These are phyloP conservation scores for Aspergillus sp. DNA, from an alignment of 2,329 filamentous ascomycete species.

Conservation along the genomic window DNA sequence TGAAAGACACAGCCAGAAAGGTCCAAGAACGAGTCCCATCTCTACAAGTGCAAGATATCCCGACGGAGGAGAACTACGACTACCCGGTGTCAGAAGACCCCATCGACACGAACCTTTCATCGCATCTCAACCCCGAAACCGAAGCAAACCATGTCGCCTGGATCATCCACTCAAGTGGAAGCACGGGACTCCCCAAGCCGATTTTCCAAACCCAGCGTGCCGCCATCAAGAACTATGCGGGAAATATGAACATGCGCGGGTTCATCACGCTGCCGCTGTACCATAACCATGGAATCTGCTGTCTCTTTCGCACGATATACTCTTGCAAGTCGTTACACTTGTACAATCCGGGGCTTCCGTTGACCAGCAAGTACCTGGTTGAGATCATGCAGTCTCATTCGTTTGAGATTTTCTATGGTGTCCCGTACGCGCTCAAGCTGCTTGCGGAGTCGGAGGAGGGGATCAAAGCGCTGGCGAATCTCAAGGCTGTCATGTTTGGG, in stretches of 20 bases:
- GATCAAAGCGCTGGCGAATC: constrained; percentile 49
- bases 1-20: constrained; percentile 28
- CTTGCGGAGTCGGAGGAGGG: constrained; percentile 63
- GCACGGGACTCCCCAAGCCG: constrained; percentile 66
- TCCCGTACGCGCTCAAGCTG: constrained; percentile 68
- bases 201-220: constrained; percentile 62
- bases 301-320: constrained; percentile 58
- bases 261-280: constrained; percentile 64
- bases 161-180: constrained; percentile 60
- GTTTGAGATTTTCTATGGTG: constrained; percentile 62
- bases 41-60: constrained; percentile 36
- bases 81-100: constrained; percentile 21
- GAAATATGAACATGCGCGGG: constrained; percentile 52
- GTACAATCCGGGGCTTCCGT: constrained; percentile 60
- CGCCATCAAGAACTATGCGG: constrained; percentile 54
- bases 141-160: constrained; percentile 43
- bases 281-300: constrained; percentile 63
- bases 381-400: constrained; percentile 48
- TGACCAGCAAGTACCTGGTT: constrained; percentile 57
- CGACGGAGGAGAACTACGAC: constrained; percentile 26
- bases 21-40: constrained; percentile 26
- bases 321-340: constrained; percentile 57
- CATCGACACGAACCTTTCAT: constrained; percentile 28
- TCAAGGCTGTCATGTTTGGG: constrained; percentile 61
- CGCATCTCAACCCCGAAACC: constrained; percentile 29